These are phyloP conservation scores for apple (Malus domestica) DNA, from an alignment of 306 rosid genomes.

Conservation along the genomic window ASM211411v1 NC_041791.1:31266001-31266500, in stretches of 20 bases:
- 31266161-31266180: constrained; percentile 6
- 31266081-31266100: constrained; percentile 49
- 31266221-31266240: not conserved
- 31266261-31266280: not conserved
- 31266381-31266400: not conserved
- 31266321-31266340: not conserved
- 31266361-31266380: not conserved
- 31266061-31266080: constrained; percentile 98
- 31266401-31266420: not conserved
- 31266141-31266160: not conserved
- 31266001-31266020: constrained; percentile 77
- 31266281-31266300: not conserved
- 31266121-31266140: constrained; percentile 7
- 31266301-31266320: not conserved
- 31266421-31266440: not conserved
- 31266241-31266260: not conserved
- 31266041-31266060: constrained; percentile 84
- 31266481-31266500: not conserved
- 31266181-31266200: not conserved
- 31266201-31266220: not conserved
- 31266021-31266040: constrained; percentile 68
- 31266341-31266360: not conserved
- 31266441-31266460: not conserved
- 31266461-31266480: not conserved
- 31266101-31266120: constrained; percentile 18